phyloP scores from a whole-genome alignment of 1,139 yeast species.

The Sugiyamaella xylanicola region DNA sequence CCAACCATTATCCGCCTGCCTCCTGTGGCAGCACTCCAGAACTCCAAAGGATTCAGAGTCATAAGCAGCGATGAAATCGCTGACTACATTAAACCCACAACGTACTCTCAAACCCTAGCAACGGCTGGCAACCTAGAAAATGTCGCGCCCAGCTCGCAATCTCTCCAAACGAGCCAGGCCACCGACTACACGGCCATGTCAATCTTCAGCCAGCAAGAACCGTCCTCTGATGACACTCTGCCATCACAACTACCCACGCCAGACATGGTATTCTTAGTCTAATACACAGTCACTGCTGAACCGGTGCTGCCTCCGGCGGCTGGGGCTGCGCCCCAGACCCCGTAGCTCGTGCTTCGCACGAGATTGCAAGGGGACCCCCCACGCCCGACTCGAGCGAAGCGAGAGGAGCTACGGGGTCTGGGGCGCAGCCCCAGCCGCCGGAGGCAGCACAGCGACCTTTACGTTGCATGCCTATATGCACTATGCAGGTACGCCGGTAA shows the following conservation, averaged over 20 bases:
- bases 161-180: neutral
- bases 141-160: neutral
- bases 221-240: neutral
- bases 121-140: neutral
- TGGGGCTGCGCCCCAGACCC: neutral
- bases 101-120: neutral
- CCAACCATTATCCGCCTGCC: neutral
- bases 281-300: too few species aligned
- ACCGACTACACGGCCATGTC: neutral
- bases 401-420: neutral
- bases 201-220: neutral
- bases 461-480: neutral
- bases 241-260: neutral
- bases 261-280: neutral
- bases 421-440: neutral
- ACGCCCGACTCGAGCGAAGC: neutral
- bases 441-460: neutral
- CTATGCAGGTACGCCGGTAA: neutral
- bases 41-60: neutral
- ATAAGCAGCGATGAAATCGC: neutral
- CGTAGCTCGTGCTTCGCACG: neutral
- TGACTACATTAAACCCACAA: neutral
- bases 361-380: neutral
- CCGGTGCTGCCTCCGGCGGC: neutral
- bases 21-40: neutral